A percentile compares a stretch with the other conserved stretches of the same genome.
Conservation (phyloP, 2,329 filamentous ascomycete genomes). For the Aspergillus versicolor region DNA sequence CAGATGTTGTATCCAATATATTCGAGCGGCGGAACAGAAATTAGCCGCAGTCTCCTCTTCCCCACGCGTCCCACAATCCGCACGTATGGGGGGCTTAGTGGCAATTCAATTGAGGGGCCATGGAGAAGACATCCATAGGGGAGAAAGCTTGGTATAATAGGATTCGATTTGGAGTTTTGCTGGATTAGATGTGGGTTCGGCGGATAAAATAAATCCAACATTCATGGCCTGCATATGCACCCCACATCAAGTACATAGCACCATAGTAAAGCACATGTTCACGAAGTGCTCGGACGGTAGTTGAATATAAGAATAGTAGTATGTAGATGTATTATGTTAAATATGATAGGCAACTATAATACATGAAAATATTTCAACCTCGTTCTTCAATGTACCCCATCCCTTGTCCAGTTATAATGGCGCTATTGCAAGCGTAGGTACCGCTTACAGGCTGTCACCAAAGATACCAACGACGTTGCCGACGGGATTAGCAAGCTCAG, state of each 20-base stretch:
- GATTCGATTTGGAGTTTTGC: not conserved
- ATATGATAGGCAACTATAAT: conserved; percentile 7
- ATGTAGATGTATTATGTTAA: conserved; percentile 7
- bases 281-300: not conserved
- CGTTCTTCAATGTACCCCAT: not conserved
- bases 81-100: not conserved
- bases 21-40: conserved; percentile 7
- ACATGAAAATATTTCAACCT: conserved; percentile 9
- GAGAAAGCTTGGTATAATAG: not conserved
- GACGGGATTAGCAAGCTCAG: not conserved
- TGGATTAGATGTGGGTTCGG: not conserved
- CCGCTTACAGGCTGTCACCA: conserved; percentile 5
- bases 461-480: not conserved
- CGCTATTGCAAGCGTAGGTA: not conserved
- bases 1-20: not conserved
- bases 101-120: not conserved
- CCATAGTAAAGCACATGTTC: not conserved
- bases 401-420: not conserved
- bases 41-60: conserved; percentile 14
- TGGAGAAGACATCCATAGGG: not conserved
- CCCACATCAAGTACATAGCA: not conserved
- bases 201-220: not conserved
- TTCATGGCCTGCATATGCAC: not conserved
- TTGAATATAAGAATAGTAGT: not conserved
- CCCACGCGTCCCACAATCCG: conserved; percentile 18